Base-by-base conservation (phyloP, 2,329 filamentous ascomycete genomes). In the Tolypocladium pustulatum region DNA sequence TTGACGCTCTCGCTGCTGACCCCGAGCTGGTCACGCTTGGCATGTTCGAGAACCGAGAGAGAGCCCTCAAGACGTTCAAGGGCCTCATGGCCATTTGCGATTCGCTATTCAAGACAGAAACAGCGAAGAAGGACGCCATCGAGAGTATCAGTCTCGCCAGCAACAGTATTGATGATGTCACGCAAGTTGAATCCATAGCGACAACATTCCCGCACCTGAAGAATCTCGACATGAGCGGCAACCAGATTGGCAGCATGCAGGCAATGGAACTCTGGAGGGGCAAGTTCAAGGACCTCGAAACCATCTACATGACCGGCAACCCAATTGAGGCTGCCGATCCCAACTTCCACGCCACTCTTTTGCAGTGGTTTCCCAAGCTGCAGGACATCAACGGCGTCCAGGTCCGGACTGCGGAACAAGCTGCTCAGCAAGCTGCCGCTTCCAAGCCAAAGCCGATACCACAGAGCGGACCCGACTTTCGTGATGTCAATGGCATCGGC, bases 11-110 rank as follows among this genome's bases (percentile, higher is more conserved):
- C 12, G 86, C 83, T 37, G 77, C 82, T 54, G 93, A 97, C 66
- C 75, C 84, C 2, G 83, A 86, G 59, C 81, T 97, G 5, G 78
- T 85, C 57, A 78, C 82, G 49, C 85, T 91, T 72, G 89, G 89
- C 41, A 88, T 93, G 67, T 91, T 96, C 69, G 82, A 85, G 61
- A 84, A 78, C 60, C 83, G 81, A 60, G 84, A 87, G 4, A 86
- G 86, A 1, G 85, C 89, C 53, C 83, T 88, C 62, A 99, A 97
- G 71, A 89, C 96, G 62, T 97, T 97, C 75, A 90, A 89, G 57
- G 93, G 90, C 1, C 79, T 97, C 61, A 96, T 97, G 89, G 85
- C 84, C 60, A 86, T 97, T 54, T 91, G 90, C 70, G 86, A 95
- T 57, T 77, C 84, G 61, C 81, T 88, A 22, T 96, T 96, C 76